Percentiles rank a stretch among this genome's conserved stretches.
Conservation (phyloP, 805 yeast species). For the Yamadazyma phyllophila region DNA sequence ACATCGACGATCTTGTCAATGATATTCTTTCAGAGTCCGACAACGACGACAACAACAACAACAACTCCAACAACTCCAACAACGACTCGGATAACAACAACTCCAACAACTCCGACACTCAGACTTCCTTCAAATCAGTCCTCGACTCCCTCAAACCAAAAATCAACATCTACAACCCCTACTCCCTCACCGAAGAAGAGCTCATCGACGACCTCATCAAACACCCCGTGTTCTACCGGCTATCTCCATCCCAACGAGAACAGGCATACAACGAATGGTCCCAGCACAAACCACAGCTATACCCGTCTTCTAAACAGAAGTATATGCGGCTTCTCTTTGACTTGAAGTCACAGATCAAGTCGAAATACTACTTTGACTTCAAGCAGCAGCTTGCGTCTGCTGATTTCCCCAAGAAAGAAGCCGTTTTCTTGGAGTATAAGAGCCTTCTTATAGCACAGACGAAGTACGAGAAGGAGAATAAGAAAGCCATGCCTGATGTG, state of each 20-base stretch:
- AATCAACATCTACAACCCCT: constrained; percentile 35
- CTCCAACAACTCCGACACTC: constrained; percentile 4
- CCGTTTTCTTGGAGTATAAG: constrained; percentile 26
- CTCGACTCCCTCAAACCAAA: constrained; percentile 22
- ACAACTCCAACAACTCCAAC: too few relatives aligned
- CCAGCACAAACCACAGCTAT: constrained; percentile 1
- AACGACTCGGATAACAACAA: too few relatives aligned
- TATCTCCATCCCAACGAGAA: constrained; percentile 21
- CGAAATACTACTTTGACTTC: constrained; percentile 27
- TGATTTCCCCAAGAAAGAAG: constrained; percentile 16
- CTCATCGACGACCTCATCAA: constrained; percentile 25
- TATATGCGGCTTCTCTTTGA: constrained; percentile 27
- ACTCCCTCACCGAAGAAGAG: constrained; percentile 39
- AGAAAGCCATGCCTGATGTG: constrained; percentile 11
- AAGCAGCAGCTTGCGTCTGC: constrained; percentile 13
- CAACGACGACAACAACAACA: too few relatives aligned
- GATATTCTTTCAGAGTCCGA: constrained; percentile 4
- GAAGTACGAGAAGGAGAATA: constrained; percentile 26
- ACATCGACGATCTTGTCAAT: constrained; percentile 9
- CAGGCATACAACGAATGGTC: constrained; percentile 27
- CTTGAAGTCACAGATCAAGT: constrained; percentile 27
- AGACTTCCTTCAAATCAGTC: constrained; percentile 18
- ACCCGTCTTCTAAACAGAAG: constrained; percentile 17
- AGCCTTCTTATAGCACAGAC: constrained; percentile 28
- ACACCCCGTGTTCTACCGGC: constrained; percentile 27